Evolutionary conservation across 2,329 filamentous ascomycete species (phyloP).

Genomic region (Sarocladiaceae sp.): DNA sequence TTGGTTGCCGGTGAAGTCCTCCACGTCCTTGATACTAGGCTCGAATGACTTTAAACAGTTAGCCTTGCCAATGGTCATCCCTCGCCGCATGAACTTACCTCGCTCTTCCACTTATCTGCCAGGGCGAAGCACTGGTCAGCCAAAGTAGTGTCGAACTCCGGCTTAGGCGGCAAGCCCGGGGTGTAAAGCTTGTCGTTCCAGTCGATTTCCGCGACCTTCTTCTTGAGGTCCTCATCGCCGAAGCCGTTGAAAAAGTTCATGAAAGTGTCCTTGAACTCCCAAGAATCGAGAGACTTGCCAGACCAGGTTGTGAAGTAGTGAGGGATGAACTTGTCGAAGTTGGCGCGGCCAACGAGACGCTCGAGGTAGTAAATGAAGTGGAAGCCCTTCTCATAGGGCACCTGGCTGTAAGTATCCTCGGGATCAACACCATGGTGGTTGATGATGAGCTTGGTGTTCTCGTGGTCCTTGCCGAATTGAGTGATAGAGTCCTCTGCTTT

Average conservation of each 20-base stretch:
- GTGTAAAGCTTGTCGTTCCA: constrained; percentile 89
- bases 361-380: constrained; percentile 91
- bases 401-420: constrained; percentile 87
- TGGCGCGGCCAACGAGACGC: constrained; percentile 74
- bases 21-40: constrained; percentile 65
- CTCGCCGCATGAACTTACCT: constrained; percentile 30
- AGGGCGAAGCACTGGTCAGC: constrained; percentile 82
- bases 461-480: constrained; percentile 75
- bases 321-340: constrained; percentile 93
- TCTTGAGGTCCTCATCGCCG: constrained; percentile 57
- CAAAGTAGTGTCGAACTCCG: constrained; percentile 82
- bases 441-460: constrained; percentile 88
- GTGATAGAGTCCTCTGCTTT: constrained; percentile 67
- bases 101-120: constrained; percentile 73
- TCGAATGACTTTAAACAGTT: constrained; percentile 47
- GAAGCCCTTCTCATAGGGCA: constrained; percentile 97
- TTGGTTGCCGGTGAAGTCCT: constrained; percentile 78
- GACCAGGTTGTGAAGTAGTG: constrained; percentile 88
- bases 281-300: constrained; percentile 84
- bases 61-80: constrained; percentile 19
- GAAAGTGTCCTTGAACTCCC: constrained; percentile 88
- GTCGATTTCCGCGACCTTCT: constrained; percentile 69
- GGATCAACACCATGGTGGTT: constrained; percentile 81
- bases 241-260: constrained; percentile 73
- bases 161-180: constrained; percentile 87